Evolutionary conservation across 108 stramenopile genomes (phyloP).

Genomic region (Cylindrotheca fusiformis): DNA sequence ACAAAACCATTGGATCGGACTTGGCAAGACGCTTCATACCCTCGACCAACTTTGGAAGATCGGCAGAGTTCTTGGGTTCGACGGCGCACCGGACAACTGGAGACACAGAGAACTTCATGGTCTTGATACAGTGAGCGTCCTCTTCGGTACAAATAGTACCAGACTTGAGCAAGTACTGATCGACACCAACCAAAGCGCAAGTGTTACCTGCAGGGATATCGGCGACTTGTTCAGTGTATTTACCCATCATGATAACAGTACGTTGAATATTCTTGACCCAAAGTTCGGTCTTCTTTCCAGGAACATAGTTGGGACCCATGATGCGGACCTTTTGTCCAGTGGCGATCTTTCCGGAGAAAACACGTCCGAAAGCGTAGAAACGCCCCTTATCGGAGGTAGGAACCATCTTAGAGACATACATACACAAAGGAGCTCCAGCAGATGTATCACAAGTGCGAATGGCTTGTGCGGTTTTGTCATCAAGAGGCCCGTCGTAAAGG

Average conservation of each 20-base stretch:
- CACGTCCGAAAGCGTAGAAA: slow-evolving; percentile 99
- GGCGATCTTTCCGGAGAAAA: slow-evolving; percentile 99
- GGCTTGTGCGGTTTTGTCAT: slow-evolving; percentile 95
- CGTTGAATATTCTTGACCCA: slow-evolving; percentile 99
- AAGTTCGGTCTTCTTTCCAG: slow-evolving; percentile 99
- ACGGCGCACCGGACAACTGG: slow-evolving; percentile 99
- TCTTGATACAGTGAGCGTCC: slow-evolving; percentile 96
- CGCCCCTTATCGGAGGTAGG: slow-evolving; percentile 99
- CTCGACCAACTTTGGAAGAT: slow-evolving; percentile 99
- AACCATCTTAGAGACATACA: slow-evolving; percentile 99
- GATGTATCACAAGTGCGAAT: slow-evolving; percentile 98
- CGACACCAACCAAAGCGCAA: slow-evolving; percentile 99
- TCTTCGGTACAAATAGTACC: slow-evolving; percentile 98
- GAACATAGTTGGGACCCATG: slow-evolving; percentile 99
- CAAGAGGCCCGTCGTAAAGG: slow-evolving; percentile 98
- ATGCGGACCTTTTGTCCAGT: slow-evolving; percentile 99
- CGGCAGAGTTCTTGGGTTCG: slow-evolving; percentile 99
- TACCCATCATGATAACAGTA: slow-evolving; percentile 99
- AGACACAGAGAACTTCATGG: slow-evolving; percentile 99
- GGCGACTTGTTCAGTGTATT: slow-evolving; percentile 97
- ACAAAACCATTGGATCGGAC: slow-evolving; percentile 99
- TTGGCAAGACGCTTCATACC: slow-evolving; percentile 99
- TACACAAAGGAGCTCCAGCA: slow-evolving; percentile 93
- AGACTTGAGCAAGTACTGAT: slow-evolving; percentile 99
- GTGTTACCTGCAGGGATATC: slow-evolving; percentile 99